Conservation (phyloP, 78 protist species). For the Dictyostelium capitatum region DNA sequence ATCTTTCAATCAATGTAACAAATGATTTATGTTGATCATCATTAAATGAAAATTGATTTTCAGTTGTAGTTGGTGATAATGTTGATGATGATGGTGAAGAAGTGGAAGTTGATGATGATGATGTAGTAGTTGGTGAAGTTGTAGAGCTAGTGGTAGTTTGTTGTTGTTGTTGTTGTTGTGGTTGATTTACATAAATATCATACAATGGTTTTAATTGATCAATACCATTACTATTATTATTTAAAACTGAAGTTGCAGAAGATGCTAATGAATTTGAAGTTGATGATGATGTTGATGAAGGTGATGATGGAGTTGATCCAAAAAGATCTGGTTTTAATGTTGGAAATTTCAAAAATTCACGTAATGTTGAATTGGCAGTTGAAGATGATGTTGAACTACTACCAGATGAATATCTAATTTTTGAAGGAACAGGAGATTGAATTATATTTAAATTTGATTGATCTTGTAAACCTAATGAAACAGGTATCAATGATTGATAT, state of each 20-base stretch:
- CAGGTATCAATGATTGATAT: conserved; percentile 44
- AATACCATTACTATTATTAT: too few species aligned
- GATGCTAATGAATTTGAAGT: conserved; percentile 22
- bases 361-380: background rate
- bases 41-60: conserved; percentile 10
- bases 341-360: conserved; percentile 59
- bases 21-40: conserved; percentile 78
- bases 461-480: conserved; percentile 50
- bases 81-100: background rate
- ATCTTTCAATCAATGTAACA: conserved; percentile 31
- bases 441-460: background rate
- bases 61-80: background rate
- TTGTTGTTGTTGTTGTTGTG: background rate
- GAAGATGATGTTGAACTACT: background rate
- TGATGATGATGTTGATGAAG: background rate
- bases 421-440: background rate
- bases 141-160: background rate
- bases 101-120: background rate
- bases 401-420: background rate
- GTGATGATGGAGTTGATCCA: background rate
- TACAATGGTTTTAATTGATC: background rate
- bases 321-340: conserved; percentile 28
- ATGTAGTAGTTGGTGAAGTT: too few species aligned
- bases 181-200: background rate
- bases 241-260: background rate